A percentile compares a stretch with the other conserved stretches of the same genome.
These are phyloP conservation scores for Colletotrichum ledebouriae DNA, from an alignment of 2,329 filamentous ascomycete species.

Conservation along the genomic window DNA sequence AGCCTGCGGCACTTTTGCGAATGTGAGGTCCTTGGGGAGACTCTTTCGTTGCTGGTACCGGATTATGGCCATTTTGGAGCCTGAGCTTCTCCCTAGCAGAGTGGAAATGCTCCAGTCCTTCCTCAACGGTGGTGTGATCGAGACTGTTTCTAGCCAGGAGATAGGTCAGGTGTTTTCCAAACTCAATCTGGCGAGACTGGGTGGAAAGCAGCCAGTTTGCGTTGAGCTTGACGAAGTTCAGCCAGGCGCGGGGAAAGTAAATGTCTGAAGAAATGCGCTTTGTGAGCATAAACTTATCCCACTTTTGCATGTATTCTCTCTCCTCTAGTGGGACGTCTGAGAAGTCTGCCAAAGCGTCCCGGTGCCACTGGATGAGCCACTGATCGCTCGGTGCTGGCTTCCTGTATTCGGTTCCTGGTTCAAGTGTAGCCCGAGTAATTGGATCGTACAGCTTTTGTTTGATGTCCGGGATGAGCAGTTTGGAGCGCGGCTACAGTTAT, in stretches of 20 bases:
- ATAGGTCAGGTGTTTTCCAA: slow-evolving; percentile 66
- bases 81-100: slow-evolving; percentile 53
- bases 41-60: slow-evolving; percentile 44
- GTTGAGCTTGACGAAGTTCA: slow-evolving; percentile 65
- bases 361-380: slow-evolving; percentile 72
- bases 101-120: slow-evolving; percentile 59
- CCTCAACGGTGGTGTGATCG: slow-evolving; percentile 57
- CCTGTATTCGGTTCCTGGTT: slow-evolving; percentile 61
- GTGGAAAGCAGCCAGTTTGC: slow-evolving; percentile 65
- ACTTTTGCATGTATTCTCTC: slow-evolving; percentile 70
- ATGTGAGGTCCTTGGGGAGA: slow-evolving; percentile 53
- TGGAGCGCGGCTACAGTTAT: slow-evolving; percentile 29
- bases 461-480: slow-evolving; percentile 61
- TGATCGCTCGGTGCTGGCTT: slow-evolving; percentile 60
- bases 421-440: slow-evolving; percentile 66
- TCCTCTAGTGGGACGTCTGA: slow-evolving; percentile 67
- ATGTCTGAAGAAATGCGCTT: slow-evolving; percentile 65
- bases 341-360: slow-evolving; percentile 69
- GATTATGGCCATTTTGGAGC: slow-evolving; percentile 25
- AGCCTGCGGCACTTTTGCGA: slow-evolving; percentile 60
- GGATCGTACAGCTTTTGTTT: slow-evolving; percentile 69
- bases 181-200: slow-evolving; percentile 64
- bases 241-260: slow-evolving; percentile 65
- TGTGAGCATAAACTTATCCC: slow-evolving; percentile 68
- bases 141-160: slow-evolving; percentile 64